Conservation (phyloP, 306 rosid species). For the Medicago ruthenica region DNA sequence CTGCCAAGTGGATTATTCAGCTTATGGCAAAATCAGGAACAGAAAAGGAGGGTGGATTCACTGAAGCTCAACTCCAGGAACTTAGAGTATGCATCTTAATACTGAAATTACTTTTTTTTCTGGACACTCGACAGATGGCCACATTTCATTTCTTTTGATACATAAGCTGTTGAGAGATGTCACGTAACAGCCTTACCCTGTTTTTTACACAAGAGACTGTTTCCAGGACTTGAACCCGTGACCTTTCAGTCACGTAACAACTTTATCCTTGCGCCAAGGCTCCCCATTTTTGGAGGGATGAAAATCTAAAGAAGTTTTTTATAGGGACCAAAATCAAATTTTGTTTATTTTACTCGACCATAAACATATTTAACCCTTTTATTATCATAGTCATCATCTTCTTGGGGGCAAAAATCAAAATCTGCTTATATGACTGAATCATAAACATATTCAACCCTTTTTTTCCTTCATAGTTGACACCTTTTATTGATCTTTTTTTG, state of each 20-base stretch:
- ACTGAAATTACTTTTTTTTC: not conserved
- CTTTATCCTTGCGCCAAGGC: too few species aligned
- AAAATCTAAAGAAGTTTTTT: not conserved
- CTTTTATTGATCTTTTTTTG: not conserved
- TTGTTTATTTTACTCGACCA: not conserved
- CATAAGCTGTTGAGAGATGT: too few species aligned
- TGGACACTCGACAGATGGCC: too few species aligned
- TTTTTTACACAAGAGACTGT: too few species aligned
- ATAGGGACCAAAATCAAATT: not conserved
- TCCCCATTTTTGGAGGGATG: not conserved
- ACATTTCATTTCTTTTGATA: too few species aligned
- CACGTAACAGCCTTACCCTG: too few species aligned
- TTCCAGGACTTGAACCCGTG: too few species aligned
- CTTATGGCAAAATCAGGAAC: conserved; percentile 98
- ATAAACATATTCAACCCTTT: too few species aligned
- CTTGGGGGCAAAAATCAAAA: too few species aligned
- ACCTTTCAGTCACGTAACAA: too few species aligned
- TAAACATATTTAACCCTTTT: not conserved
- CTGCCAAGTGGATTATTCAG: conserved; percentile 76
- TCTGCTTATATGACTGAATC: too few species aligned
- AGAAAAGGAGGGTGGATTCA: conserved; percentile 83
- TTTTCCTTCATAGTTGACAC: too few species aligned
- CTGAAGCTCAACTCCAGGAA: conserved; percentile 94
- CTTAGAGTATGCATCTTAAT: conserved; percentile 56
- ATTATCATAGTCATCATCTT: not conserved